Percentiles rank a stretch among this genome's conserved stretches.
phyloP scores from a whole-genome alignment of 352 stramenopile genomes.

The Globisporangium paddicum region DNA sequence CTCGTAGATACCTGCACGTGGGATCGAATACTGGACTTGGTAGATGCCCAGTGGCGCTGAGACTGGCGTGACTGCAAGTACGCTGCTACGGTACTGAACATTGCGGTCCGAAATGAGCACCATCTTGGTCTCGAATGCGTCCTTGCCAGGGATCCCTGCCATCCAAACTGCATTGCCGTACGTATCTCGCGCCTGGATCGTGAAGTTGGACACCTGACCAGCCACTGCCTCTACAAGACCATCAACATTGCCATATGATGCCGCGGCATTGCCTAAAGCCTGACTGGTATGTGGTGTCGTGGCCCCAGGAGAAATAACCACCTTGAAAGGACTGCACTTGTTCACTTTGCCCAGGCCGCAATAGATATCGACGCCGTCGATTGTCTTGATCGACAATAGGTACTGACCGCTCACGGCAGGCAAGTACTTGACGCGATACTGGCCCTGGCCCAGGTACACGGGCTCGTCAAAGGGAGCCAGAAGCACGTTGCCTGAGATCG shows the following conservation, averaged over 20 bases:
- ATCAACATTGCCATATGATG: slow-evolving; percentile 73
- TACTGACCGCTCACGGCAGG: slow-evolving; percentile 84
- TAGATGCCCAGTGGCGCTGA: slow-evolving; percentile 75
- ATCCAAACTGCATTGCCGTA: slow-evolving; percentile 82
- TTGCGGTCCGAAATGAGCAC: slow-evolving; percentile 41
- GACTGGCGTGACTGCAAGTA: slow-evolving; percentile 28
- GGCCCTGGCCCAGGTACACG: slow-evolving; percentile 87
- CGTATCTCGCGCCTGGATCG: slow-evolving; percentile 94
- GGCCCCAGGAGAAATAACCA: slow-evolving; percentile 84
- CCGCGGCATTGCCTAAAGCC: slow-evolving; percentile 59
- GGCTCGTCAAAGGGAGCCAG: slow-evolving; percentile 66
- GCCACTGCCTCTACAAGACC: slow-evolving; percentile 89
- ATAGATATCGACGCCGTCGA: slow-evolving; percentile 93
- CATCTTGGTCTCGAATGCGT: slow-evolving; percentile 88
- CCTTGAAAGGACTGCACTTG: slow-evolving; percentile 94
- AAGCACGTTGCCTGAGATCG: slow-evolving; percentile 35
- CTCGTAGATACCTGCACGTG: slow-evolving; percentile 83
- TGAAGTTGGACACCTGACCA: slow-evolving; percentile 90
- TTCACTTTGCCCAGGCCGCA: slow-evolving; percentile 86
- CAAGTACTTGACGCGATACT: slow-evolving; percentile 91
- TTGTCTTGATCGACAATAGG: slow-evolving; percentile 86
- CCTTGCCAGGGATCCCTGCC: slow-evolving; percentile 23
- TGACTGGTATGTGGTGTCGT: slow-evolving; percentile 89
- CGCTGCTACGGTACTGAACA: slow-evolving; percentile 83
- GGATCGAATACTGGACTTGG: slow-evolving; percentile 92